Conservation (phyloP, 805 yeast species). For the Millerozyma miso region DNA sequence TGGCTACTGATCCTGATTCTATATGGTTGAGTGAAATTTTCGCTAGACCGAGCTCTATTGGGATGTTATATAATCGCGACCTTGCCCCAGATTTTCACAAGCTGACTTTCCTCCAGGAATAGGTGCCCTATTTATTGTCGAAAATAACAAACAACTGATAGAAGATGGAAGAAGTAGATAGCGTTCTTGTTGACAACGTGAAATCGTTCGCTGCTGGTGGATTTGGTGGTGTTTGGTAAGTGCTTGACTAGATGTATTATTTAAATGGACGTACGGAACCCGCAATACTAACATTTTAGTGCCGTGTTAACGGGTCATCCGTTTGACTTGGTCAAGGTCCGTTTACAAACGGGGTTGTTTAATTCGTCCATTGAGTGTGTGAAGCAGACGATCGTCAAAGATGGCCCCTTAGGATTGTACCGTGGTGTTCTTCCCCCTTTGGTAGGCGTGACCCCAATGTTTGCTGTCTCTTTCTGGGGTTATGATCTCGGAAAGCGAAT, state of each 20-base stretch:
- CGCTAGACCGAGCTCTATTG: constrained; percentile 1
- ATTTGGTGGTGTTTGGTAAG: constrained; percentile 77
- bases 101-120: neutral
- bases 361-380: constrained; percentile 64
- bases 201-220: constrained; percentile 93
- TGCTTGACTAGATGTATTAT: constrained; percentile 1
- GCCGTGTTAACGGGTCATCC: constrained; percentile 97
- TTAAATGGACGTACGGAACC: neutral
- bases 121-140: no score
- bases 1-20: neutral
- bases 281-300: constrained; percentile 27
- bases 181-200: constrained; percentile 64
- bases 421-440: constrained; percentile 93
- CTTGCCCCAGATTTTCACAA: constrained; percentile 7
- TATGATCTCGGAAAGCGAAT: constrained; percentile 86
- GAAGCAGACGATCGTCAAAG: constrained; percentile 60
- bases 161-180: constrained; percentile 42
- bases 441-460: constrained; percentile 97
- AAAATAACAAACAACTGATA: no score
- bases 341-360: constrained; percentile 81
- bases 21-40: neutral
- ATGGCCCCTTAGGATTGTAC: constrained; percentile 79
- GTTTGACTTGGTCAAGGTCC: constrained; percentile 86
- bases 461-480: constrained; percentile 98
- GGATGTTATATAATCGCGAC: neutral